These are phyloP conservation scores for Aspergillus ostianus DNA, from an alignment of 495 filamentous ascomycete genomes.

Conservation along the genomic window DNA sequence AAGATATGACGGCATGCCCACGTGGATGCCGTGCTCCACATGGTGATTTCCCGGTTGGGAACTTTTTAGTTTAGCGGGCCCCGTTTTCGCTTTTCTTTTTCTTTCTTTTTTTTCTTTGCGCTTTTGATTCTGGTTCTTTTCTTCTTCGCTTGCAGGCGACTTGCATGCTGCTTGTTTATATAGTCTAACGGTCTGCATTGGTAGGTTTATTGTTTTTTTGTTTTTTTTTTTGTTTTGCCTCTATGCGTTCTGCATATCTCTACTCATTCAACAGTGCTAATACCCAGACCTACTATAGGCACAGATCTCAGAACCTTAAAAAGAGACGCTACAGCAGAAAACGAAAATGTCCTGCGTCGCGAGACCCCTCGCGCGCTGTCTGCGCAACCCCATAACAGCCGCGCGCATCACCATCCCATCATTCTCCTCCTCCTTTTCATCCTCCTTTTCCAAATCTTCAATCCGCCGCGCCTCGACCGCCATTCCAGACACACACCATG, in stretches of 20 bases:
- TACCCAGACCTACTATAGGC: too few species aligned
- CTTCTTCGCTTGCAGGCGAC: constrained; percentile 3
- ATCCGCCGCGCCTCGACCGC: constrained; percentile 11
- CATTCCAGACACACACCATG: constrained; percentile 2
- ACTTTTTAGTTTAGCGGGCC: background rate
- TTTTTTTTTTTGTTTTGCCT: too few species aligned
- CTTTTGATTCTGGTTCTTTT: constrained; percentile 1
- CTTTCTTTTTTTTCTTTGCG: constrained; percentile 11
- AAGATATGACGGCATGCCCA: constrained; percentile 1
- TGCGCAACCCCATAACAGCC: background rate
- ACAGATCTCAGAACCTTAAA: background rate
- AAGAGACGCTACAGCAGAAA: background rate
- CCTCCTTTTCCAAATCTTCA: constrained; percentile 13
- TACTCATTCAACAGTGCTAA: too few species aligned
- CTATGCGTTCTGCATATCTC: too few species aligned
- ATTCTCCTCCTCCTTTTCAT: constrained; percentile 13
- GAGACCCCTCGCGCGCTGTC: background rate
- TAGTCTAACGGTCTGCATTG: background rate
- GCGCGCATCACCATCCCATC: background rate
- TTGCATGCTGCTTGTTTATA: background rate
- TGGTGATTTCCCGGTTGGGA: background rate
- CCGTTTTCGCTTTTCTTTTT: constrained; percentile 3
- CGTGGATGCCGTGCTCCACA: constrained; percentile 5
- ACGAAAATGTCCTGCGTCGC: constrained; percentile 9
- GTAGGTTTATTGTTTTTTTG: background rate